Percentiles rank a stretch among this genome's conserved stretches.
Conservation (phyloP, 1,139 yeast species). For the Pichia sp. region DNA sequence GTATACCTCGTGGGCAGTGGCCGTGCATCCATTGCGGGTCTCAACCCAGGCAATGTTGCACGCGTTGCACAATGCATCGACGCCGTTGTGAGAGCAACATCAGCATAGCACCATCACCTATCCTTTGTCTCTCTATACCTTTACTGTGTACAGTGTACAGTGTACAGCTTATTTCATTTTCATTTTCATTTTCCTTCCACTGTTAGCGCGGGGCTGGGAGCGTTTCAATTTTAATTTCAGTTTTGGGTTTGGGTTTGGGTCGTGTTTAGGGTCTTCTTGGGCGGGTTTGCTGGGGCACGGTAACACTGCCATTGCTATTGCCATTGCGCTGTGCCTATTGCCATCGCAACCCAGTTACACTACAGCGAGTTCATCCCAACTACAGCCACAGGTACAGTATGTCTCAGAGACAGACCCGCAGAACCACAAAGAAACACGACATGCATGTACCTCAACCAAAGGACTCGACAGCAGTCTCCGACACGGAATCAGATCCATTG, state of each 20-base stretch:
- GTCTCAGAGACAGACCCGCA: too few relatives aligned
- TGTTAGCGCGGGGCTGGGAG: neutral
- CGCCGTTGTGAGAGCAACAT: conserved; percentile 47
- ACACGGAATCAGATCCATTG: conserved; percentile 13
- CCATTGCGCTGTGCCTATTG: too few relatives aligned
- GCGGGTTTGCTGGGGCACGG: too few relatives aligned
- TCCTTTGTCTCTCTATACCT: neutral
- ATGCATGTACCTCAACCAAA: too few relatives aligned
- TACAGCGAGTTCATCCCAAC: too few relatives aligned
- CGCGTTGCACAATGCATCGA: conserved; percentile 80
- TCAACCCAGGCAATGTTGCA: conserved; percentile 72
- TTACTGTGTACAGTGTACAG: neutral
- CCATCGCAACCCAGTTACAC: too few relatives aligned
- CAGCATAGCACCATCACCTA: neutral
- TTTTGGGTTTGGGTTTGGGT: too few relatives aligned
- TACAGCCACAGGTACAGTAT: too few relatives aligned
- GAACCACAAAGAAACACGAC: too few relatives aligned
- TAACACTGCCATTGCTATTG: too few relatives aligned
- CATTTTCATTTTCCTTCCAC: neutral
- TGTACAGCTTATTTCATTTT: neutral
- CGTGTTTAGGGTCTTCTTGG: too few relatives aligned
- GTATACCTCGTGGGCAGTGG: conserved; percentile 78
- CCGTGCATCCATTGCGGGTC: conserved; percentile 91
- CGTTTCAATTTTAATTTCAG: too few relatives aligned
- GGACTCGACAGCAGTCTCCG: conserved; percentile 15